A percentile compares a stretch with the other conserved stretches of the same genome.
Evolutionary conservation across 768 basidiomycete species (phyloP).

Genomic region (Podaxis mareebaensis): DNA sequence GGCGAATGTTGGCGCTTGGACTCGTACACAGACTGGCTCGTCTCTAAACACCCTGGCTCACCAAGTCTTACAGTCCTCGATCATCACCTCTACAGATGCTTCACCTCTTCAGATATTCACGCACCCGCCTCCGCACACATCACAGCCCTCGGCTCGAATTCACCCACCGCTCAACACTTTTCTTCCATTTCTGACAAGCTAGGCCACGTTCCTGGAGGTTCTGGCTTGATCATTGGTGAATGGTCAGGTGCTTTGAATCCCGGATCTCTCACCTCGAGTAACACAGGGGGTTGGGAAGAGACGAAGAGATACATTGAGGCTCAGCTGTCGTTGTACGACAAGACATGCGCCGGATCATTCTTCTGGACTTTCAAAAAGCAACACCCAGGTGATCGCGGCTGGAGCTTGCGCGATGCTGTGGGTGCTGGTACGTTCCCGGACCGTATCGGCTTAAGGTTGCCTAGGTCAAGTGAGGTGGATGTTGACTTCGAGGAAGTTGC

Average conservation of each 20-base stretch:
- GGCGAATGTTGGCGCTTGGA: conserved; percentile 76
- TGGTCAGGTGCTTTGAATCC: conserved; percentile 80
- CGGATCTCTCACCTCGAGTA: conserved; percentile 43
- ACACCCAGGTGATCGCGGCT: conserved; percentile 63
- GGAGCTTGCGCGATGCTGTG: conserved; percentile 70
- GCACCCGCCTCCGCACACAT: conserved; percentile 59
- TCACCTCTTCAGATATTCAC: conserved; percentile 57
- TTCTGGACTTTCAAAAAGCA: conserved; percentile 87
- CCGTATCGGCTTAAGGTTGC: conserved; percentile 43
- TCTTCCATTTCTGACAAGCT: conserved; percentile 32
- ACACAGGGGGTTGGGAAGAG: conserved; percentile 29
- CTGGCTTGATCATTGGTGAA: conserved; percentile 65
- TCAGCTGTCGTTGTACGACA: conserved; percentile 67
- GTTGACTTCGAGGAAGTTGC: neutral
- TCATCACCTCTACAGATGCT: conserved; percentile 84
- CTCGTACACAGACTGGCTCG: conserved; percentile 59
- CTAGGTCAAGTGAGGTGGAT: conserved; percentile 16
- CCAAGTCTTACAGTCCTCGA: conserved; percentile 60
- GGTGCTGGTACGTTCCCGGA: conserved; percentile 61
- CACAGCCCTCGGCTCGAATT: conserved; percentile 41
- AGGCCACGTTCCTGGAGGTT: conserved; percentile 34
- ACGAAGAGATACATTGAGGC: conserved; percentile 53
- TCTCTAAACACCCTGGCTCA: conserved; percentile 24
- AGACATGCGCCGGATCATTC: conserved; percentile 70
- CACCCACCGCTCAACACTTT: conserved; percentile 36